phyloP scores from a whole-genome alignment of 2,329 filamentous ascomycete genomes.

The Didymella lethalis region DNA sequence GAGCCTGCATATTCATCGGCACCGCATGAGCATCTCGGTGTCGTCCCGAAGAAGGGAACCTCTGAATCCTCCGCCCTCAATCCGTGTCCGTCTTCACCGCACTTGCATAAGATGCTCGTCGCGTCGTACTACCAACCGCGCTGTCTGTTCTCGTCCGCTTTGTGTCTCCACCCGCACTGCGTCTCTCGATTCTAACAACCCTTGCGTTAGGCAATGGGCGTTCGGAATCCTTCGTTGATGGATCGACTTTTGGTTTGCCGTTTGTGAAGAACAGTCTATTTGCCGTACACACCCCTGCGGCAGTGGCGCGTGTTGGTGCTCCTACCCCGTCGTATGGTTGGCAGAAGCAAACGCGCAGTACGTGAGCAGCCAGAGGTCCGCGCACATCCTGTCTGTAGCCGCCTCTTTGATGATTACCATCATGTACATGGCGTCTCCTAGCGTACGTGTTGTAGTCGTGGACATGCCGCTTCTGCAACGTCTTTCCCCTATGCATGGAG shows the following conservation, averaged over 20 bases:
- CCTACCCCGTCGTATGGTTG: constrained; percentile 44
- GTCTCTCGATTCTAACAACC: constrained; percentile 1
- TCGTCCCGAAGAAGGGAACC: constrained; percentile 1
- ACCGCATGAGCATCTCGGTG: not conserved
- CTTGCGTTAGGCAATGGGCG: constrained; percentile 15
- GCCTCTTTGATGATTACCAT: not conserved
- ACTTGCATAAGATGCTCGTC: not conserved
- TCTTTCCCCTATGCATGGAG: constrained; percentile 22
- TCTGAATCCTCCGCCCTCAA: not conserved
- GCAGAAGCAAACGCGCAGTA: constrained; percentile 47
- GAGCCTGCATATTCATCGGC: not conserved
- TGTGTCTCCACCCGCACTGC: not conserved
- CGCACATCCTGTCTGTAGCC: not conserved
- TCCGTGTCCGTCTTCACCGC: constrained; percentile 1
- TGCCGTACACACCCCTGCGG: constrained; percentile 5
- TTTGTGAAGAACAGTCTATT: not conserved
- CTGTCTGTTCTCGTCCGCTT: constrained; percentile 3
- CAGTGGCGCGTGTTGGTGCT: constrained; percentile 14
- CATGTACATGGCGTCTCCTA: not conserved
- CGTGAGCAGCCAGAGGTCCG: constrained; percentile 28
- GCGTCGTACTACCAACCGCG: not conserved
- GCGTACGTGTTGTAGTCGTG: constrained; percentile 8
- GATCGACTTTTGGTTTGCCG: not conserved
- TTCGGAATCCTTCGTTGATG: constrained; percentile 5
- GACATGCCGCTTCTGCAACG: constrained; percentile 22